Percentiles rank a stretch among this genome's conserved stretches.
Evolutionary conservation across 169 alveolate species (phyloP).

Genomic region (Cryptosporidium canis): DNA sequence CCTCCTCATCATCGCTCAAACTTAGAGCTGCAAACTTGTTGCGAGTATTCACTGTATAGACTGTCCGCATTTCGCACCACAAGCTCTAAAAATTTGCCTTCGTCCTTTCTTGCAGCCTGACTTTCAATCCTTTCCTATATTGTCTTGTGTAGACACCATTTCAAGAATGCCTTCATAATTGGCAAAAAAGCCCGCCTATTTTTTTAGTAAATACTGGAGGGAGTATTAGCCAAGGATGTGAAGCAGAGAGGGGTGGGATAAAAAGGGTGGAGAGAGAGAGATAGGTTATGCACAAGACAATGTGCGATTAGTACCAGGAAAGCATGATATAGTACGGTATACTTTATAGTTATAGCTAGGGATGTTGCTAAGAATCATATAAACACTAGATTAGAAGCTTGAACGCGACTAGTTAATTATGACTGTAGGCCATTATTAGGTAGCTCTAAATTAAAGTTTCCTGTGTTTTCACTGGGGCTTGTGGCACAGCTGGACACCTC

Average conservation of each 20-base stretch:
- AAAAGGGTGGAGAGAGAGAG: neutral
- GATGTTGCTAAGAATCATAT: neutral
- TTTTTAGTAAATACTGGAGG: too few species aligned
- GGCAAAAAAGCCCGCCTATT: constrained; percentile 48
- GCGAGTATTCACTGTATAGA: constrained; percentile 56
- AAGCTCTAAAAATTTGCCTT: neutral
- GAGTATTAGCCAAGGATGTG: neutral
- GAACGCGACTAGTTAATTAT: neutral
- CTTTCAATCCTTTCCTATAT: neutral
- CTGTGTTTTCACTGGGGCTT: neutral
- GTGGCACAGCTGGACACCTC: neutral
- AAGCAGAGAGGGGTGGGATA: neutral
- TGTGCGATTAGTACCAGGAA: too few species aligned
- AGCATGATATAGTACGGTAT: neutral
- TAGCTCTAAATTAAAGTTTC: neutral
- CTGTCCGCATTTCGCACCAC: constrained; percentile 43
- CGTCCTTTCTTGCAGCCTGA: neutral
- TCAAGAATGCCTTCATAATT: neutral
- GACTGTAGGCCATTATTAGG: neutral
- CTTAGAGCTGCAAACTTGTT: constrained; percentile 72
- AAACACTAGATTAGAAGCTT: neutral
- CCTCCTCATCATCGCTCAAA: constrained; percentile 55
- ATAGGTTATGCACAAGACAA: too few species aligned
- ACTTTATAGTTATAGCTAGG: constrained; percentile 22
- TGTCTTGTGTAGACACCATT: constrained; percentile 70